Evolutionary conservation across 1,284 basidiomycete genomes (phyloP), one percentile per base, ranked within the genome.

Genomic region (Trichosporon ovoides): DNA sequence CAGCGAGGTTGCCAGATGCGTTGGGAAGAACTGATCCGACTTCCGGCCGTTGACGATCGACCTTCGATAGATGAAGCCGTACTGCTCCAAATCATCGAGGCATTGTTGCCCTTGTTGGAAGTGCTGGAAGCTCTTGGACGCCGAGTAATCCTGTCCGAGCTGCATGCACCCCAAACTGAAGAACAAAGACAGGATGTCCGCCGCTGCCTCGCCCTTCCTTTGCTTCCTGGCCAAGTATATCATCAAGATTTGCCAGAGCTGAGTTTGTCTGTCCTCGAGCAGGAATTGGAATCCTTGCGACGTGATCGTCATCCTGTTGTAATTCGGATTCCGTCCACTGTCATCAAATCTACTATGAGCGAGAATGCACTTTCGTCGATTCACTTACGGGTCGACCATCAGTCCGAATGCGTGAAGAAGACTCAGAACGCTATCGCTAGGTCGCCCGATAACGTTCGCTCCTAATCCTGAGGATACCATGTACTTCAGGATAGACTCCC

Each of bases 401-500:
- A 97, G 82, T n/a, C 88, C 88, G 68, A 91, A 91, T 31, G 85
- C 81, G 64, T 89, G 82, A 3, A 98, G 81, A 13, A 98, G 82
- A 69, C 86, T 88, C 16, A 96, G 79, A 10, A 98, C 93, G 13
- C 69, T 64, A 20, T 37, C 85, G 86, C 70, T 86, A 80, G 37
- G 91, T 85, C 51, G 90, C 89, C 49, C 24, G 3, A 19, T 34
- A 7, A 62, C 14, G 55, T 52, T 2, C 61, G 84, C 78, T 57
- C 82, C 83, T 83, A 63, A 75, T 1, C 80, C 88, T 9, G 91
- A 94, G 2, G 93, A 94, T 1, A 99, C 96, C 94, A 99, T 97
- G 75, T 91, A 98, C 77, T 98, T 94, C 53, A 98, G 81, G 67
- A 98, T 96, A 0, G 90, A 91, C 91, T 99, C 96, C 94, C 96